phyloP scores from a whole-genome alignment of 139 green algal species.

The Parachlorella kessleri region DNA sequence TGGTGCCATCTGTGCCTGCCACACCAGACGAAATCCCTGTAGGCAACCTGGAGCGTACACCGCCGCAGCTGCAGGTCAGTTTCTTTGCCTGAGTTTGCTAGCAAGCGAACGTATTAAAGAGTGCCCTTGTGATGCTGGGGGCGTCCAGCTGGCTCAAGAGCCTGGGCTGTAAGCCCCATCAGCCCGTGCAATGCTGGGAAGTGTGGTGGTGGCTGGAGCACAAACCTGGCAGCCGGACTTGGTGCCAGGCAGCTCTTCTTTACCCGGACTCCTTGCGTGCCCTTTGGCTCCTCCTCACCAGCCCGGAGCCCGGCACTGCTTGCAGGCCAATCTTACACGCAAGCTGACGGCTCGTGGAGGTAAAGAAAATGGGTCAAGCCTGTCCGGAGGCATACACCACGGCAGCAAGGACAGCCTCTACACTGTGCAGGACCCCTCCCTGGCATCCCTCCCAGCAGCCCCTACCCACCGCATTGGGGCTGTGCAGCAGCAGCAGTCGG shows the following conservation, averaged over 20 bases:
- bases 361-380: constrained; percentile 34
- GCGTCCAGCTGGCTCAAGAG: too few relatives aligned
- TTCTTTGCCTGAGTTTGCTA: too few relatives aligned
- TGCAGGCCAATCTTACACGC: constrained; percentile 30
- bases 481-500: constrained; percentile 6
- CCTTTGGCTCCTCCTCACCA: too few relatives aligned
- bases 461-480: constrained; percentile 34
- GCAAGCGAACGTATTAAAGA: too few relatives aligned
- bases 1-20: constrained; percentile 20
- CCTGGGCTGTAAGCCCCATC: too few relatives aligned
- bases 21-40: constrained; percentile 27
- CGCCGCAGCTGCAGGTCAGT: constrained; percentile 14
- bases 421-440: constrained; percentile 26
- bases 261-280: too few relatives aligned
- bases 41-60: constrained; percentile 8
- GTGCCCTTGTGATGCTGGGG: too few relatives aligned
- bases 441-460: constrained; percentile 11
- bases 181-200: too few relatives aligned
- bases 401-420: constrained; percentile 37
- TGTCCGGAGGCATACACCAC: constrained; percentile 2
- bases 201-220: too few relatives aligned
- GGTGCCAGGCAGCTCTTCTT: too few relatives aligned
- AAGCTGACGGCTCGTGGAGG: constrained; percentile 24
- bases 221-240: too few relatives aligned
- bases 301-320: not conserved